A percentile compares a stretch with the other conserved stretches of the same genome.
Conservation (phyloP, 1,284 basidiomycete genomes). For the Coniophora puteana region DNA sequence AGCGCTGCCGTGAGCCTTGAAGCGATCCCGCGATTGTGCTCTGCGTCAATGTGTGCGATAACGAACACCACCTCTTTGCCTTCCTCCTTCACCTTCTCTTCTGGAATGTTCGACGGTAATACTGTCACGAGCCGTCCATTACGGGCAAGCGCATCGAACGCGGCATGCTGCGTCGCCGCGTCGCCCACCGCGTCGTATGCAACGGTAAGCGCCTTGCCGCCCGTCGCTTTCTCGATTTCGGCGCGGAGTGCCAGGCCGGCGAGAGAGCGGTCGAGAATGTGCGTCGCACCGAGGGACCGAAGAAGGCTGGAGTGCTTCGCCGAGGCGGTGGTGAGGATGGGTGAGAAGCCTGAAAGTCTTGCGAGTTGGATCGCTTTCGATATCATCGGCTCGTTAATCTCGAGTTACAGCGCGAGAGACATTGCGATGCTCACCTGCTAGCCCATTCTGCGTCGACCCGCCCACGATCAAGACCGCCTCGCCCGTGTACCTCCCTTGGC, state of each 20-base stretch:
- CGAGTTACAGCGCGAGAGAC: background rate
- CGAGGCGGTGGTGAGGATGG: slow-evolving; percentile 31
- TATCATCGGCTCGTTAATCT: background rate
- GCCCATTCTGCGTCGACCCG: slow-evolving; percentile 34
- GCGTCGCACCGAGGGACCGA: slow-evolving; percentile 31
- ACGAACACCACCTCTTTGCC: slow-evolving; percentile 12
- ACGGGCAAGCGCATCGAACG: slow-evolving; percentile 18
- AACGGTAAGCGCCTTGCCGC: slow-evolving; percentile 9
- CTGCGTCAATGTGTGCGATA: slow-evolving; percentile 14
- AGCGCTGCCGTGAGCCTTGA: slow-evolving; percentile 11
- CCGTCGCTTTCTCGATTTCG: slow-evolving; percentile 11
- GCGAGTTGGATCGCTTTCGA: slow-evolving; percentile 30
- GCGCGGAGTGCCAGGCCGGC: slow-evolving; percentile 9
- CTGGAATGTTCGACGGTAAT: slow-evolving; percentile 11
- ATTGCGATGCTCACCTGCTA: slow-evolving; percentile 21
- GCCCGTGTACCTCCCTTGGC: slow-evolving; percentile 14
- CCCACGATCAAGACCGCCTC: slow-evolving; percentile 32
- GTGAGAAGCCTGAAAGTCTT: slow-evolving; percentile 27
- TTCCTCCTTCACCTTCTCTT: slow-evolving; percentile 13
- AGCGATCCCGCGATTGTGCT: slow-evolving; percentile 15
- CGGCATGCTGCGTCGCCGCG: slow-evolving; percentile 18
- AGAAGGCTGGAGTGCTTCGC: slow-evolving; percentile 26
- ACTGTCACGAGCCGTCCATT: slow-evolving; percentile 15
- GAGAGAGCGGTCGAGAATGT: slow-evolving; percentile 26
- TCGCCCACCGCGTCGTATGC: slow-evolving; percentile 14